Evolutionary conservation across 2,329 filamentous ascomycete species (phyloP), one percentile per base, ranked within the genome.

Genomic region (Cladophialophora yegresii): DNA sequence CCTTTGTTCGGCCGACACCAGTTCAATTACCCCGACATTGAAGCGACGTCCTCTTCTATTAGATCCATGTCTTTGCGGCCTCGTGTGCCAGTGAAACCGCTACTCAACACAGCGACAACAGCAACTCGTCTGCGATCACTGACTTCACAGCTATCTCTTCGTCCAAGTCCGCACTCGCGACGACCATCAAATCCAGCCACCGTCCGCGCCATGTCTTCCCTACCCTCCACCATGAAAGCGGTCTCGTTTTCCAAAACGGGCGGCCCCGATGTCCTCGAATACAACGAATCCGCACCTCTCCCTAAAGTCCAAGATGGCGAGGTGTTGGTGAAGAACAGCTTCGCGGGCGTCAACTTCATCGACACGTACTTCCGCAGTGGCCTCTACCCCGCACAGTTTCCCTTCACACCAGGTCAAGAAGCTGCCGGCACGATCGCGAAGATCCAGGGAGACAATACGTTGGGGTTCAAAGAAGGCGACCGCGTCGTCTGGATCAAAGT

Each of bases 351-450:
- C 66, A 96, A 96, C 79, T 96, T 85, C 79, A 96, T 96, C 73
- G 93, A 96, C 77, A 96, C 85, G 45, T 96, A 96, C 79, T 96
- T 93, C 84, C 91, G 93, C 75, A 87, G 84, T 12, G 93, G 93
- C 10, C 85, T 96, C 57, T 96, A 96, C 81, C 80, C 82, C 10
- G 58, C 65, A 16, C 80, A 79, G 1, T 86, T 90, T 71, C 93
- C 92, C 4, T 84, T 90, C 71, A 87, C 88, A 57, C 87, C 93
- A 22, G 92, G 93, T 67, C 88, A 89, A 72, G 93, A 97, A 80
- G 90, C 84, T 64, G 84, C 86, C 63, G 92, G 93, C 66, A 87
- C 83, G 47, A 79, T 96, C 68, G 86, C 87, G 47, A 81, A 87
- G 30, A 73, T 85, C 2, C 86, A 86, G 13, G 83, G 83, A 3